A percentile compares a stretch with the other conserved stretches of the same genome.
phyloP scores from a whole-genome alignment of 352 stramenopile species.

The Thalassiosira hispida region DNA sequence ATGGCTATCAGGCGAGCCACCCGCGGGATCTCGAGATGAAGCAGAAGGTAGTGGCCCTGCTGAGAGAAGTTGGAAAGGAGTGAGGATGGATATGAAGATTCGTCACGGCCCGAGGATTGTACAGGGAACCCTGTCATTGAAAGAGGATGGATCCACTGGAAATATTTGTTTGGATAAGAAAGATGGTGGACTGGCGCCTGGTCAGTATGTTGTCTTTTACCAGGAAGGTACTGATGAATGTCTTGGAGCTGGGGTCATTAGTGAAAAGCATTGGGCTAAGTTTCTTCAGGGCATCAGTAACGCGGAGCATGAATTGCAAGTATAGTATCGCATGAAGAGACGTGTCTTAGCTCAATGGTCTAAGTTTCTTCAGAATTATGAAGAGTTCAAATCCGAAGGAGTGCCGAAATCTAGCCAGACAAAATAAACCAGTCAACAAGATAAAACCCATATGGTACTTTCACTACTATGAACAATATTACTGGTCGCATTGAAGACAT shows the following conservation, averaged over 20 bases:
- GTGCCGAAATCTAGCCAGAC: no score
- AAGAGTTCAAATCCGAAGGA: slow-evolving; percentile 7
- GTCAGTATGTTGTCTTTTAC: slow-evolving; percentile 89
- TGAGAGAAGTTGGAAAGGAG: slow-evolving; percentile 37
- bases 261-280: slow-evolving; percentile 74
- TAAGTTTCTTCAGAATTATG: slow-evolving; percentile 40
- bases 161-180: slow-evolving; percentile 74
- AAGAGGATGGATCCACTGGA: slow-evolving; percentile 43
- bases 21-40: slow-evolving; percentile 28
- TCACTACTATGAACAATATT: no score
- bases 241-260: slow-evolving; percentile 85
- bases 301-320: no score
- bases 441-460: no score
- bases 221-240: slow-evolving; percentile 70
- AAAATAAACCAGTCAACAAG: no score
- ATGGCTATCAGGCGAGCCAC: slow-evolving; percentile 74
- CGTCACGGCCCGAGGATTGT: slow-evolving; percentile 84
- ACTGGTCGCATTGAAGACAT: no score
- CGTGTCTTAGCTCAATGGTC: no score
- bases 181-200: slow-evolving; percentile 85
- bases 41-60: neutral
- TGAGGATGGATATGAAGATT: slow-evolving; percentile 81
- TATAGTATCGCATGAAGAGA: no score
- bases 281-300: slow-evolving; percentile 36
- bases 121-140: slow-evolving; percentile 56